A percentile compares a stretch with the other conserved stretches of the same genome.
Conservation (phyloP, 148 eudicot genomes). For the Silene conica region DNA sequence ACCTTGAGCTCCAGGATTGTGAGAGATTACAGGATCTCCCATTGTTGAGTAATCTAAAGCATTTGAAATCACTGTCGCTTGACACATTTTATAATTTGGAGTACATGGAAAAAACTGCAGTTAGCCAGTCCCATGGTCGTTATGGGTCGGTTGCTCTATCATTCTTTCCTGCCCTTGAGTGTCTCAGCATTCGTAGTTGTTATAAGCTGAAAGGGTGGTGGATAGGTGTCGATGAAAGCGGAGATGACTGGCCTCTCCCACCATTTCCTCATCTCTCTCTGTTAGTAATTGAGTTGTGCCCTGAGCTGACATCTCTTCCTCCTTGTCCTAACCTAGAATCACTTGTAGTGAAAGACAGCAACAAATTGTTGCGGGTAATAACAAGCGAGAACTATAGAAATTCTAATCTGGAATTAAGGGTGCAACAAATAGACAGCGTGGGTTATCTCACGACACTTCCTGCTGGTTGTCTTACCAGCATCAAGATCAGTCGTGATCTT, state of each 20-base stretch:
- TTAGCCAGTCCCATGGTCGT: neutral
- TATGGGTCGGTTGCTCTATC: neutral
- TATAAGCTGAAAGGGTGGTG: slow-evolving; percentile 24
- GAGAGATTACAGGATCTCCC: slow-evolving; percentile 4
- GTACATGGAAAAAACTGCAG: slow-evolving; percentile 9
- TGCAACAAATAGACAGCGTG: neutral
- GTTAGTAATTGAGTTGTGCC: neutral
- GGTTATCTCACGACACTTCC: neutral
- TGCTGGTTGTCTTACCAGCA: neutral
- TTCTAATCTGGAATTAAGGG: neutral
- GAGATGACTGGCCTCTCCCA: neutral
- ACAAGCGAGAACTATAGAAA: neutral
- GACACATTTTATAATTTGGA: slow-evolving; percentile 1
- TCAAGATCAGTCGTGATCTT: neutral
- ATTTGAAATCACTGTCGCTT: slow-evolving; percentile 9
- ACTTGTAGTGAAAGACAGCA: neutral
- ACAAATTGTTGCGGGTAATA: neutral
- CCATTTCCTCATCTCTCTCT: slow-evolving; percentile 12
- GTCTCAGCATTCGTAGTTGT: neutral
- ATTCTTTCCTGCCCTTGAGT: slow-evolving; percentile 26
- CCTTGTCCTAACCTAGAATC: slow-evolving; percentile 17
- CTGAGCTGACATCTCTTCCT: slow-evolving; percentile 16
- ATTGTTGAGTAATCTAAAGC: slow-evolving; percentile 8
- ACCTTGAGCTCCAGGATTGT: neutral
- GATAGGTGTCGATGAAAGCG: neutral